Evolutionary conservation across 2,329 filamentous ascomycete species (phyloP), one percentile per base, ranked within the genome.

Genomic region (Macrophomina tecta): DNA sequence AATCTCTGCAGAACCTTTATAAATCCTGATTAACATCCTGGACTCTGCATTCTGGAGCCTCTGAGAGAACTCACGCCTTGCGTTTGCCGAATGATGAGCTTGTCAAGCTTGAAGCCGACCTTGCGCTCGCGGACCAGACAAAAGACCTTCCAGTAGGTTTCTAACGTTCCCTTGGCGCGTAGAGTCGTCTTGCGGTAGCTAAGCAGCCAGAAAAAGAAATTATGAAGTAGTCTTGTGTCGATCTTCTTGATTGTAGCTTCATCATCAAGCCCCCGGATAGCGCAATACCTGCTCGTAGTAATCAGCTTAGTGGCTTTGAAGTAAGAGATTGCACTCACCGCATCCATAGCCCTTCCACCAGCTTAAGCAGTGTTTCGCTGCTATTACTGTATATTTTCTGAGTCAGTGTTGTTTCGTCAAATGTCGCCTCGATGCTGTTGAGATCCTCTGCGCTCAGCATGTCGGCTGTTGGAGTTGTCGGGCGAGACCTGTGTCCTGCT

Each of bases 141-240:
- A 30, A 51, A 51, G 23, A 51, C 48, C 48, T 51, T 51, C 48
- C 48, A 51, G 23, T 51, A 51, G 18, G 48, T 51, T 30, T 51
- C 48, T 4, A 51, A 30, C 23, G 48, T 51, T 23, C 48, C 23
- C 23, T 12, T 30, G 3, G 48, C 18, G 48, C 48, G 48, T 12
- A 51, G 11, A 14, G 48, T 51, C 18, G 11, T 28, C 18, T 30
- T 51, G 14, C 48, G 48, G 18, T 30, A 14, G 18, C 23, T 51
- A 14, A 51, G 48, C 3, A 51, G 7, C 48, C 48, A 51, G 11
- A 51, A 51, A 30, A 51, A 51, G 23, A 51, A 51, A n/a, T 30
- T 30, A 5, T 51, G 2, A 14, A 51, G 48, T 45, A 45, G 42
- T 12, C 42, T 45, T 45, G 6, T 3, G 4, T 45, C 42, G 42